A percentile compares a stretch with the other conserved stretches of the same genome.
These are phyloP conservation scores for Paecilomyces variotii DNA, from an alignment of 2,329 filamentous ascomycete species.

Conservation along the genomic window DNA sequence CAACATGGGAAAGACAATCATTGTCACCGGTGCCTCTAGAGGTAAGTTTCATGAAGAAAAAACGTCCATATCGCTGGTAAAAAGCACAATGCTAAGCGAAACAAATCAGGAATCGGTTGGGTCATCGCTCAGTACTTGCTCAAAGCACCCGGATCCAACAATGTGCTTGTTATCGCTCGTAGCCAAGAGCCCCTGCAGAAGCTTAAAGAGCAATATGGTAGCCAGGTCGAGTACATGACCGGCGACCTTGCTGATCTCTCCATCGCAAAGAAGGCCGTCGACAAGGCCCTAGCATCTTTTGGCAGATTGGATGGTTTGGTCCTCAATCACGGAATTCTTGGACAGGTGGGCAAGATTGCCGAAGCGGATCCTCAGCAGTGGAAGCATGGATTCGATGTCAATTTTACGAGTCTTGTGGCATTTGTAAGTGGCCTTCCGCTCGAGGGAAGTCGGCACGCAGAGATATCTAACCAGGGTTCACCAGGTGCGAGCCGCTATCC, in stretches of 20 bases:
- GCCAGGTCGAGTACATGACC: constrained; percentile 48
- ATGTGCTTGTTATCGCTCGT: constrained; percentile 52
- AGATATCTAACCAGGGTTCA: constrained; percentile 8
- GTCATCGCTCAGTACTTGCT: constrained; percentile 55
- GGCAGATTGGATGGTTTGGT: constrained; percentile 71
- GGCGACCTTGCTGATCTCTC: constrained; percentile 50
- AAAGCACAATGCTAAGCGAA: not conserved
- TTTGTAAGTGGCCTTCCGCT: constrained; percentile 49
- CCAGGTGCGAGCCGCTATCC: constrained; percentile 63
- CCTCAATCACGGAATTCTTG: constrained; percentile 77
- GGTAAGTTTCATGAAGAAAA: constrained; percentile 30
- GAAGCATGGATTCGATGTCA: constrained; percentile 69
- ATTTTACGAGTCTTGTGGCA: constrained; percentile 75
- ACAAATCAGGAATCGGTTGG: constrained; percentile 50
- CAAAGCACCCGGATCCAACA: constrained; percentile 39
- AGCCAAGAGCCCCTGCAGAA: constrained; percentile 45
- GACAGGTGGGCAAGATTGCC: constrained; percentile 63
- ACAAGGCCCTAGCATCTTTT: constrained; percentile 59
- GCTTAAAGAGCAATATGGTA: constrained; percentile 46
- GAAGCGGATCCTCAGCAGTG: constrained; percentile 65
- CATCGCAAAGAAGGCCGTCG: constrained; percentile 54
- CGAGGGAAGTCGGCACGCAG: not conserved
- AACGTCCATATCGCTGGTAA: not conserved
- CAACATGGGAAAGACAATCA: constrained; percentile 42
- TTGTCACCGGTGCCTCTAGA: constrained; percentile 60